These are phyloP conservation scores for Myxozyma nipponensis DNA, from an alignment of 805 yeast genomes.

Conservation along the genomic window DNA sequence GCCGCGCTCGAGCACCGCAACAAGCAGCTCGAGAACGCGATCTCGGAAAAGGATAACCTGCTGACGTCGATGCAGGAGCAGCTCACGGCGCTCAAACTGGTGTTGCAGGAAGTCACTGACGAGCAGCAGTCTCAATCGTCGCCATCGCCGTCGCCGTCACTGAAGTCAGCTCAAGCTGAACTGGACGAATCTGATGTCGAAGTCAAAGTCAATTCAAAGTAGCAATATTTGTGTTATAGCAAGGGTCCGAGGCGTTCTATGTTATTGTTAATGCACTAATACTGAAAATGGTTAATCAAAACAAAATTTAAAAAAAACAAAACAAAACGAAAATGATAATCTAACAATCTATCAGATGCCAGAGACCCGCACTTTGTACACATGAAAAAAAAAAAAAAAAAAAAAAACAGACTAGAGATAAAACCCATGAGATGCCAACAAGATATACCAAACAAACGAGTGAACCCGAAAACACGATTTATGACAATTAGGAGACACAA, in stretches of 20 bases:
- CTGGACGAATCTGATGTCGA: no score
- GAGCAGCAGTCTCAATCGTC: conserved; percentile 7
- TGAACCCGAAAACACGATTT: no score
- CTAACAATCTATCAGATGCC: neutral
- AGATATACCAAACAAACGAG: no score
- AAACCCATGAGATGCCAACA: no score
- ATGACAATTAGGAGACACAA: no score
- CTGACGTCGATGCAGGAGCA: conserved; percentile 61
- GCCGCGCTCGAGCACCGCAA: conserved; percentile 51
- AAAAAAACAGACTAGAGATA: no score
- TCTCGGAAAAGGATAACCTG: conserved; percentile 60
- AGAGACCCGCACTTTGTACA: neutral
- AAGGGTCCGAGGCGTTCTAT: no score
- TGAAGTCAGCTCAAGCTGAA: neutral
- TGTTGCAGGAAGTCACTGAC: conserved; percentile 28
- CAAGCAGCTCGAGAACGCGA: conserved; percentile 23
- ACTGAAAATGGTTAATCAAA: no score
- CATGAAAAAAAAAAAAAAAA: neutral
- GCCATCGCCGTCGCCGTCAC: conserved; percentile 2
- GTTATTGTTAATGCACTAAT: no score
- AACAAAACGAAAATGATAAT: neutral
- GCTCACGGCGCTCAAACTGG: conserved; percentile 57
- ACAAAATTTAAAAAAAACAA: no score
- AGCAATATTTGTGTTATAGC: no score
- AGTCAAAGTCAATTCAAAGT: no score